Conservation (phyloP, 2,329 filamentous ascomycete genomes). For the Trichoderma hamatum region DNA sequence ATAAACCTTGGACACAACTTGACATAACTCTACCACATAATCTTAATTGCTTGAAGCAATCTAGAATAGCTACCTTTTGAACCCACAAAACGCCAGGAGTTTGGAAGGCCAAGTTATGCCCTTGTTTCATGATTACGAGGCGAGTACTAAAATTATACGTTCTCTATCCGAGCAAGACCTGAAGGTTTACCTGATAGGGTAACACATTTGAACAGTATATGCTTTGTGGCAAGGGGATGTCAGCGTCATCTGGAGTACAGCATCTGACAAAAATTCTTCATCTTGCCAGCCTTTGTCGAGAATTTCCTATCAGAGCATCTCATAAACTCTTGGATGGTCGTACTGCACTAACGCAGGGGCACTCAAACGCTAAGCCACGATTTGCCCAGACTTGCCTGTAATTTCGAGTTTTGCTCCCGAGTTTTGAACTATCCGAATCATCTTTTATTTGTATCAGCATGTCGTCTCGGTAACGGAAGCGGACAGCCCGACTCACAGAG, state of each 20-base stretch:
- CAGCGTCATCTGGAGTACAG: constrained; percentile 11
- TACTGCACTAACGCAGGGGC: constrained; percentile 25
- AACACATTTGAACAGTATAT: neutral
- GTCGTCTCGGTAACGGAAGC: neutral
- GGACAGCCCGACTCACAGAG: neutral
- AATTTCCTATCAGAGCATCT: constrained; percentile 6
- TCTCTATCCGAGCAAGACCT: neutral
- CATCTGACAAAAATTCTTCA: constrained; percentile 7
- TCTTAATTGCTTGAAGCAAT: neutral
- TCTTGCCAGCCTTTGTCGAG: neutral
- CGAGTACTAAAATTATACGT: neutral
- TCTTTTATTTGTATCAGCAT: neutral
- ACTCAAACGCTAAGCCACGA: neutral
- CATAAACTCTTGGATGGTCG: neutral
- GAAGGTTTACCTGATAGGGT: neutral
- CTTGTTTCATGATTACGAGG: neutral
- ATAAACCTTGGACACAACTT: neutral
- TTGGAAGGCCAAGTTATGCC: neutral
- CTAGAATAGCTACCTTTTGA: neutral
- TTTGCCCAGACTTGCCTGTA: neutral
- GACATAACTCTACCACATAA: neutral
- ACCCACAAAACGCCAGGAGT: neutral
- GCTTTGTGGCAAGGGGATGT: neutral
- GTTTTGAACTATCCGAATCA: neutral
- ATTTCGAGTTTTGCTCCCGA: constrained; percentile 10